Evolutionary conservation across 2,329 filamentous ascomycete species (phyloP).

Genomic region (Laburnicola sp.): DNA sequence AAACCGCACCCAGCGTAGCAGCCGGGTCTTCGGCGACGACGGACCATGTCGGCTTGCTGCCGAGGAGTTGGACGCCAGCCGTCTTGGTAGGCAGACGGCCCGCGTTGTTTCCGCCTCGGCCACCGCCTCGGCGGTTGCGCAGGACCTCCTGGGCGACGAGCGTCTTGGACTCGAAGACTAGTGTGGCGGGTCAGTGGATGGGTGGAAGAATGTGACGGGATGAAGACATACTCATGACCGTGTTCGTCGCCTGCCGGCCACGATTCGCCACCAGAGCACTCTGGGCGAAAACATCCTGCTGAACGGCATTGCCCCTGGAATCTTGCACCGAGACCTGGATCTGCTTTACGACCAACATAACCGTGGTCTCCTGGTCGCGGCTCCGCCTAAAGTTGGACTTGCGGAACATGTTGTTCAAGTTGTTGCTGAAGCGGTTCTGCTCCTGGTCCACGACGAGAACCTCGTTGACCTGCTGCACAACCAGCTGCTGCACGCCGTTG

Average conservation of each 20-base stretch:
- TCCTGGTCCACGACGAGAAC: conserved; percentile 35
- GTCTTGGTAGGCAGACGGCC: conserved; percentile 28
- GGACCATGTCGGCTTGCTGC: conserved; percentile 31
- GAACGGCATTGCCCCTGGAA: conserved; percentile 25
- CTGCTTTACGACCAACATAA: conserved; percentile 38
- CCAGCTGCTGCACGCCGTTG: conserved; percentile 26
- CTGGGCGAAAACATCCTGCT: conserved; percentile 36
- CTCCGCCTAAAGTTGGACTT: conserved; percentile 30
- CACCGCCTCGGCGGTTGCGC: conserved; percentile 15
- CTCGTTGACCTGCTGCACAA: conserved; percentile 34
- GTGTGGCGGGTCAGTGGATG: not conserved
- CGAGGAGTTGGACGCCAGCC: conserved; percentile 31
- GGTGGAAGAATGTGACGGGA: not conserved
- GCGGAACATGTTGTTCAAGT: conserved; percentile 39
- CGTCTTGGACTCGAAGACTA: conserved; percentile 30
- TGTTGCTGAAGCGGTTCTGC: conserved; percentile 34
- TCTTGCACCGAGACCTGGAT: conserved; percentile 34
- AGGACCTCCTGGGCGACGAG: conserved; percentile 35
- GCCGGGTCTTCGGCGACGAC: conserved; percentile 33
- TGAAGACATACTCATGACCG: conserved; percentile 30
- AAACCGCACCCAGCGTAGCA: conserved; percentile 30
- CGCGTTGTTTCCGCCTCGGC: conserved; percentile 11
- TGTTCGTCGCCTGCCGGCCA: conserved; percentile 25
- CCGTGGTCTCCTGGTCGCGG: conserved; percentile 24
- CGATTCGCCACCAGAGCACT: conserved; percentile 34